These are phyloP conservation scores for Mortierella sp. DNA, from an alignment of 371 early-diverging fungal genomes.

Conservation along the genomic window DNA sequence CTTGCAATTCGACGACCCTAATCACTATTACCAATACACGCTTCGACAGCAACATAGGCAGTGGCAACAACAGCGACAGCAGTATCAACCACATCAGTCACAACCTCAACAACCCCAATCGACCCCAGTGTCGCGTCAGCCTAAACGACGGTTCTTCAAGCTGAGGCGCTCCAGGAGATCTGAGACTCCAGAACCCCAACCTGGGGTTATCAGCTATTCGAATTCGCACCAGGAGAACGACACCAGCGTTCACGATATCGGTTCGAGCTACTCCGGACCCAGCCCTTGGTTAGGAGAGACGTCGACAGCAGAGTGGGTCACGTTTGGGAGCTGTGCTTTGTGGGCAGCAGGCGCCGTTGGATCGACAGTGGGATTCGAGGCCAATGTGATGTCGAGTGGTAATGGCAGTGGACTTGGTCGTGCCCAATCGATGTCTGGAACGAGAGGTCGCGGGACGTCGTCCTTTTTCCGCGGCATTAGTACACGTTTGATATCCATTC, in stretches of 20 bases:
- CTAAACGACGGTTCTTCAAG: neutral
- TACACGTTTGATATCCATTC: conserved; percentile 12
- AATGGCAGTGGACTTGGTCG: neutral
- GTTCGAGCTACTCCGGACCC: neutral
- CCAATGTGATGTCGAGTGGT: neutral
- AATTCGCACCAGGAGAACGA: neutral
- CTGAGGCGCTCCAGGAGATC: neutral
- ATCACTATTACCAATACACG: conserved; percentile 11
- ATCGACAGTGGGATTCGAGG: neutral
- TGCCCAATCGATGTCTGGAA: neutral
- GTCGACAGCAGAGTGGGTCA: conserved; percentile 30
- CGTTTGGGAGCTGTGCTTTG: conserved; percentile 21
- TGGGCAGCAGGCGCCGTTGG: conserved; percentile 24
- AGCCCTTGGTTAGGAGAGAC: conserved; percentile 45
- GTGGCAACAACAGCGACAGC: neutral
- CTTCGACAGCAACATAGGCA: neutral
- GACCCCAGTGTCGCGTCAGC: neutral
- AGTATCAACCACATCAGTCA: neutral
- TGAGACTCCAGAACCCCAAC: neutral
- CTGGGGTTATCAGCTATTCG: neutral
- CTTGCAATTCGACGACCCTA: conserved; percentile 22
- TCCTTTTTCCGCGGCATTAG: conserved; percentile 17
- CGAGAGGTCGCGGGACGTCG: conserved; percentile 6
- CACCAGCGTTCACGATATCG: neutral
- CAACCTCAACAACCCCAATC: conserved; percentile 12